Base-by-base conservation (phyloP, 2,329 filamentous ascomycete genomes). In the Akanthomyces lecanii region DNA sequence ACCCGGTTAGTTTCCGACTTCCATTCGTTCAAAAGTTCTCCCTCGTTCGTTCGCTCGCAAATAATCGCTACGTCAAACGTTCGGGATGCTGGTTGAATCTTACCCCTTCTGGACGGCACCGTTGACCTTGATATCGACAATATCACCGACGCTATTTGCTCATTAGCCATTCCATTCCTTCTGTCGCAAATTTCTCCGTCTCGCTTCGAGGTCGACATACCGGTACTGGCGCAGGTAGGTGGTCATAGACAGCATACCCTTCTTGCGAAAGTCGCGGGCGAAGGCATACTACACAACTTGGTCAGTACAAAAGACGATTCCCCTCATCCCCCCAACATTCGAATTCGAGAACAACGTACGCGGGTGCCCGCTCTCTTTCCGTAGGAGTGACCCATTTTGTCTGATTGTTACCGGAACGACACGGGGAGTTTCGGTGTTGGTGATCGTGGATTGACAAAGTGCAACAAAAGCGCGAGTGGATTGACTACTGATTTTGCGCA, bases 121-220 rank as follows among this genome's bases (percentile, higher is more conserved):
- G 85, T 99, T 98, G 77, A 90, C 91, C 83, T 96, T 96, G 80
- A 99, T 92, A 79, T 99, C 95, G 77, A 99, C 95, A 74, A 98
- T 97, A 77, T 99, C 95, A 80, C 95, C 95, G 77, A 99, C 95
- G 80, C 89, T 92, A 74, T 66, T 62, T 42, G 21, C 51, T 30
- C 23, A 33, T 62, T 62, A 62, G 60, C 60, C 42, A 38, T 47
- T 30, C 12, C 25, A 25, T 30, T 40, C 70, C 64, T 70, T 65
- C 57, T 69, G 76, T 88, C 75, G 86, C 79, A 73, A 11, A 2
- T 53, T 25, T 57, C 66, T 16, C 60, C 55, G 63, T 53, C 57
- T 55, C 30, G 58, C 5, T 58, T 57, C 28, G 33, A 8, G 36
- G 64, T 59, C 64, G 62, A 73, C 75, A 67, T 66, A 92, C 88